Percentiles rank a stretch among this genome's conserved stretches.
Evolutionary conservation across 2,329 filamentous ascomycete genomes (phyloP).

Genomic region (Fusarium caatingaense): DNA sequence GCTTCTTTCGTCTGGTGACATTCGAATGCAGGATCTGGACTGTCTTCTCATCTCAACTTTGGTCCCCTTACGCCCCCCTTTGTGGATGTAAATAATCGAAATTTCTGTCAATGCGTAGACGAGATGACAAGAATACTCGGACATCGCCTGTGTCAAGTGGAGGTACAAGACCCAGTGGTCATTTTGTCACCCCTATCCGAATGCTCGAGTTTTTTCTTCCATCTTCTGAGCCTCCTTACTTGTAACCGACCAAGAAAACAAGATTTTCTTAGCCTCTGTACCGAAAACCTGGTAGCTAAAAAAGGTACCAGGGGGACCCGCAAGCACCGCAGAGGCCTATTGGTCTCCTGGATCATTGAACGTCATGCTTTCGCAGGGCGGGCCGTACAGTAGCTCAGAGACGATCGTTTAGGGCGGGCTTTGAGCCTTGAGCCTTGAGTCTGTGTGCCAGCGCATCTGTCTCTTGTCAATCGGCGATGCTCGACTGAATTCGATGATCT

Average conservation of each 20-base stretch:
- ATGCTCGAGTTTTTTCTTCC: constrained; percentile 5
- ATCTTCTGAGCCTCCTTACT: neutral
- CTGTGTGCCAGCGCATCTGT: constrained; percentile 35
- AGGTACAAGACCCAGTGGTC: neutral
- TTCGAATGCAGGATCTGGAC: neutral
- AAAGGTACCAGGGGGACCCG: constrained; percentile 1
- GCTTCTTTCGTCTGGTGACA: neutral
- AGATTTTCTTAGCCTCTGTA: constrained; percentile 3
- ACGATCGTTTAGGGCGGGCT: neutral
- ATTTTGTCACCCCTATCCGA: neutral
- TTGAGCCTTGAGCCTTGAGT: neutral
- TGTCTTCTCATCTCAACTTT: neutral
- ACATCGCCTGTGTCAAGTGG: constrained; percentile 1
- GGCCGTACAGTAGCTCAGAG: neutral
- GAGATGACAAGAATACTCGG: constrained; percentile 3
- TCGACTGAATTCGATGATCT: constrained; percentile 35
- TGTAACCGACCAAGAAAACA: neutral
- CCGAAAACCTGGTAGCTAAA: constrained; percentile 5
- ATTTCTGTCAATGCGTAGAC: neutral
- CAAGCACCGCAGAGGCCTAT: neutral
- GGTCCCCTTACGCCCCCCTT: neutral
- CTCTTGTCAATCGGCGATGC: constrained; percentile 32
- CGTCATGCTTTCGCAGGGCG: neutral
- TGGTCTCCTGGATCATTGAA: neutral
- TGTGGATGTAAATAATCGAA: constrained; percentile 9